These are phyloP conservation scores for Silene conica DNA, from an alignment of 148 eudicot genomes.

Conservation along the genomic window DNA sequence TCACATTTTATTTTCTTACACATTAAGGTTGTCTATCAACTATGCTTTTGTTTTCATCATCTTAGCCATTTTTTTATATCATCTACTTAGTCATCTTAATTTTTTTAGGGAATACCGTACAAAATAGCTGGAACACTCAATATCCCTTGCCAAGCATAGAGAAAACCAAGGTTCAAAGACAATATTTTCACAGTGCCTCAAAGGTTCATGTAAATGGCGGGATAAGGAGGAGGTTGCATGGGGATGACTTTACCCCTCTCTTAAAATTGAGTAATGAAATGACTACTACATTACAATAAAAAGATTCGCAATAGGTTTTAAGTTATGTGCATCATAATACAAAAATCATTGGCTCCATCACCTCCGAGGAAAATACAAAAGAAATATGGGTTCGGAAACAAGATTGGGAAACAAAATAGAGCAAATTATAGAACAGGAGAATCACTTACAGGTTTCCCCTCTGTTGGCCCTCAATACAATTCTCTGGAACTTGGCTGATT, in stretches of 20 bases:
- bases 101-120: too few relatives aligned
- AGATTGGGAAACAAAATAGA: background rate
- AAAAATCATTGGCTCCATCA: background rate
- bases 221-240: too few relatives aligned
- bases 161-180: too few relatives aligned
- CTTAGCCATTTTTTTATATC: background rate
- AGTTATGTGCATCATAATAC: background rate
- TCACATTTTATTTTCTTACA: background rate
- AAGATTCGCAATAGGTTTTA: too few relatives aligned
- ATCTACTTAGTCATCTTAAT: background rate
- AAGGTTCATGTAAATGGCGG: too few relatives aligned
- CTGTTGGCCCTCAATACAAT: constrained; percentile 35
- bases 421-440: constrained; percentile 3
- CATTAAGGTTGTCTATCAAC: too few relatives aligned
- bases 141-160: background rate
- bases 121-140: background rate
- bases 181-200: too few relatives aligned
- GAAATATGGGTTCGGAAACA: background rate
- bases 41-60: background rate
- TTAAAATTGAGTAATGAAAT: too few relatives aligned
- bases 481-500: constrained; percentile 59
- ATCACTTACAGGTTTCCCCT: constrained; percentile 45
- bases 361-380: background rate
- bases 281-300: too few relatives aligned
- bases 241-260: too few relatives aligned